Conservation (phyloP, 371 early-diverging fungal species). For the Funneliformis caledonium region DNA sequence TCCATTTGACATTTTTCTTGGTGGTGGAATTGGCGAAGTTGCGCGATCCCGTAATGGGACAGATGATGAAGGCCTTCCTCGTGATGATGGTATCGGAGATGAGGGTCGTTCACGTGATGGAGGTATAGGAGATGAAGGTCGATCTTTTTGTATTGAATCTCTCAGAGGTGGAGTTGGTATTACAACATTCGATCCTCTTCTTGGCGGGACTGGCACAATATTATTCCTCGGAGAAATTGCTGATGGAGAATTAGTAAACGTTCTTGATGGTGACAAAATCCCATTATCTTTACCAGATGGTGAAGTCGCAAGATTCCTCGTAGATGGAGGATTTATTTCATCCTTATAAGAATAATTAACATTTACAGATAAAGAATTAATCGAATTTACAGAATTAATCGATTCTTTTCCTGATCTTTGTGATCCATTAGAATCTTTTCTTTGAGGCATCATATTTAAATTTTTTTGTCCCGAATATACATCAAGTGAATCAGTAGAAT, state of each 20-base stretch:
- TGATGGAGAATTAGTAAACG: neutral
- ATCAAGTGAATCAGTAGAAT: neutral
- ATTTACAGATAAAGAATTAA: neutral
- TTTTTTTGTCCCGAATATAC: neutral
- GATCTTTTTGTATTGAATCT: slow-evolving; percentile 1
- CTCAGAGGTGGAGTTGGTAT: slow-evolving; percentile 23
- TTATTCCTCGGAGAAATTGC: neutral
- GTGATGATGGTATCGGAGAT: slow-evolving; percentile 42
- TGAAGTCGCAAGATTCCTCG: neutral
- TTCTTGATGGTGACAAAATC: neutral
- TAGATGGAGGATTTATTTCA: neutral
- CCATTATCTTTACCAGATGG: neutral
- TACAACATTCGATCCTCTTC: neutral
- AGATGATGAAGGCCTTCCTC: slow-evolving; percentile 38
- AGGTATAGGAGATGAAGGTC: slow-evolving; percentile 8
- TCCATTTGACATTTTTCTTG: neutral
- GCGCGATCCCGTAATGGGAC: neutral
- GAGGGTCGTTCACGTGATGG: slow-evolving; percentile 41
- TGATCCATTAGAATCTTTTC: neutral
- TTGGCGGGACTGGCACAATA: neutral
- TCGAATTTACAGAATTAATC: neutral
- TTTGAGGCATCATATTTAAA: neutral
- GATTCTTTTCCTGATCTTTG: slow-evolving; percentile 7
- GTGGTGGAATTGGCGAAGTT: neutral
- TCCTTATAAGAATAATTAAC: neutral